Evolutionary conservation across 495 filamentous ascomycete species (phyloP).

Genomic region (Tuber magnatum): DNA sequence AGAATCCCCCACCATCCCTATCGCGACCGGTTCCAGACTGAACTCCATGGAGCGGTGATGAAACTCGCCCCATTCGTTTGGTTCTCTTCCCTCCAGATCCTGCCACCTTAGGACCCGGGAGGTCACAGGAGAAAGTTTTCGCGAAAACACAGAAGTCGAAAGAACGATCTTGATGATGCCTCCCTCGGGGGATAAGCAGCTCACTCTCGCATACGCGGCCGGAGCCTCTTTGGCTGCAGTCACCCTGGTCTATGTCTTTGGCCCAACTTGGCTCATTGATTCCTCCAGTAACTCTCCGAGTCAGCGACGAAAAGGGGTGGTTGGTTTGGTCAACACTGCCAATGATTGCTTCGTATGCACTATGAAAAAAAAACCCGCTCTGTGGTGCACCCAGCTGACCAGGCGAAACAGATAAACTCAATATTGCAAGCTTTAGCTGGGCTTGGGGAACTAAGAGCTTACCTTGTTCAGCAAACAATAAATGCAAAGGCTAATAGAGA

Average conservation of each 20-base stretch:
- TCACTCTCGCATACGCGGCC: constrained; percentile 62
- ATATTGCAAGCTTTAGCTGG: constrained; percentile 92
- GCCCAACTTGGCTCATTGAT: constrained; percentile 89
- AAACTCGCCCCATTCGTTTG: constrained; percentile 11
- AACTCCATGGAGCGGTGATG: constrained; percentile 24
- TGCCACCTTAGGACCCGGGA: constrained; percentile 23
- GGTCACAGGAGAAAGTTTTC: neutral
- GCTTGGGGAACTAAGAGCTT: constrained; percentile 79
- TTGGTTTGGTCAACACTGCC: constrained; percentile 82
- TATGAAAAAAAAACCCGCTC: neutral
- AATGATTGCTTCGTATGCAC: constrained; percentile 82
- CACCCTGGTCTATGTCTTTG: constrained; percentile 93
- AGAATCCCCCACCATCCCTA: neutral
- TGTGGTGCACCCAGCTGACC: constrained; percentile 10
- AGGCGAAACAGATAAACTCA: constrained; percentile 66
- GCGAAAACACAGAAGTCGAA: neutral
- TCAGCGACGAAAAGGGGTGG: constrained; percentile 74
- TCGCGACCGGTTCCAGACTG: neutral
- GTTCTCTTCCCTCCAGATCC: constrained; percentile 9
- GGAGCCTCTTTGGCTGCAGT: constrained; percentile 94
- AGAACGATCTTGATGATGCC: constrained; percentile 15
- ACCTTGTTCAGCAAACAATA: constrained; percentile 48
- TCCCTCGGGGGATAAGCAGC: constrained; percentile 33
- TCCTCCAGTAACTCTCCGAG: constrained; percentile 53
- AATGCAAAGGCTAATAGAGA: constrained; percentile 28